Evolutionary conservation across 2,329 filamentous ascomycete genomes (phyloP).

Genomic region (Graphilbum ipis-grandicollis): DNA sequence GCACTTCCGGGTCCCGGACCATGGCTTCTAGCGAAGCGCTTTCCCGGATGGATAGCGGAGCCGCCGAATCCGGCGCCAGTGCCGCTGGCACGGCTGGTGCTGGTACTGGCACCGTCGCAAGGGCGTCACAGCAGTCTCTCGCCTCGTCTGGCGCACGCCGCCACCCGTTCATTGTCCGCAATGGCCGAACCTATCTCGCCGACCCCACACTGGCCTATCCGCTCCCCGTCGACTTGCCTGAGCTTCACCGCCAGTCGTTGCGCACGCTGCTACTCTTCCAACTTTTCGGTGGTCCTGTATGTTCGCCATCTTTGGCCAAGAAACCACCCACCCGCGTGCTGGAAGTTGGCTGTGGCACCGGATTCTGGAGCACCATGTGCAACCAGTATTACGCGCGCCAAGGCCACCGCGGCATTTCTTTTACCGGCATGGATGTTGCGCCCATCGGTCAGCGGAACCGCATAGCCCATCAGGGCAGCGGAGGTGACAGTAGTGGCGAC

Average conservation of each 20-base stretch:
- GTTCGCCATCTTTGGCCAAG: constrained; percentile 47
- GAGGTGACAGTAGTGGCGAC: constrained; percentile 14
- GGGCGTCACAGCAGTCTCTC: constrained; percentile 12
- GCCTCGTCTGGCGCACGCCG: constrained; percentile 11
- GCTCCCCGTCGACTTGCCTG: constrained; percentile 66
- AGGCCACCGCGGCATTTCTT: constrained; percentile 53
- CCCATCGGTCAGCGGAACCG: constrained; percentile 22
- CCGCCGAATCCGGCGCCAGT: constrained; percentile 3
- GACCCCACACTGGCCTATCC: constrained; percentile 60
- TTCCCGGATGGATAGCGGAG: constrained; percentile 23
- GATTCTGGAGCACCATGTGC: constrained; percentile 79
- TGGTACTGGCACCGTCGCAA: not conserved
- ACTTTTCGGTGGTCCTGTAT: constrained; percentile 66
- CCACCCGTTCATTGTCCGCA: constrained; percentile 46
- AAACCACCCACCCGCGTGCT: constrained; percentile 61
- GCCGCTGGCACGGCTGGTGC: no score
- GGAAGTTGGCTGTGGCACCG: constrained; percentile 75
- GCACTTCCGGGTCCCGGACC: constrained; percentile 26
- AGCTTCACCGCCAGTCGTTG: constrained; percentile 75
- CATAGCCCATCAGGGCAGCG: constrained; percentile 5
- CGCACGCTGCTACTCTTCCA: constrained; percentile 67
- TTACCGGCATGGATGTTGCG: constrained; percentile 70
- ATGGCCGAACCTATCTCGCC: constrained; percentile 70
- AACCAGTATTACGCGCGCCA: constrained; percentile 55
- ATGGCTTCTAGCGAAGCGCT: constrained; percentile 31